These are phyloP conservation scores for Phytophthora pluvialis DNA, from an alignment of 352 stramenopile species.

Conservation along the genomic window DNA sequence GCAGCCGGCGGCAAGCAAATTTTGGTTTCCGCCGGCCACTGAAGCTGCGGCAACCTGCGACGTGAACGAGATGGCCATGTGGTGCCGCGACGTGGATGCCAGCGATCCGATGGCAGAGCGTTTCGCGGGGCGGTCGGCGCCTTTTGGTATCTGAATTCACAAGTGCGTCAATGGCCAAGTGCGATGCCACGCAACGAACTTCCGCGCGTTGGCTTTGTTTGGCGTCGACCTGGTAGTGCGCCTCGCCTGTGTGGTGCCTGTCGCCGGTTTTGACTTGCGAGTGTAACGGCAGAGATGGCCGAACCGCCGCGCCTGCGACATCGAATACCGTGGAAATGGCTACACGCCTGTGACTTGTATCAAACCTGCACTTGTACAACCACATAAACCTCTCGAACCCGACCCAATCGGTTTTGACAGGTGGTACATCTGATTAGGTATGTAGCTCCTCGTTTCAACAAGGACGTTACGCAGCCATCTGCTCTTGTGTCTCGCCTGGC, in stretches of 20 bases:
- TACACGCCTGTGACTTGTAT: background rate
- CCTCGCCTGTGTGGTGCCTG: slow-evolving; percentile 5
- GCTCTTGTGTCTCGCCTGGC: background rate
- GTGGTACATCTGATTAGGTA: slow-evolving; percentile 29
- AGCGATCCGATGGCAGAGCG: slow-evolving; percentile 3
- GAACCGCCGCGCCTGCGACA: background rate
- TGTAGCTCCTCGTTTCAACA: background rate
- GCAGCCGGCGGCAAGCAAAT: slow-evolving; percentile 11
- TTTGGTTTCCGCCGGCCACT: slow-evolving; percentile 11
- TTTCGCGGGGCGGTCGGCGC: background rate
- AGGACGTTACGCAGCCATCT: slow-evolving; percentile 19
- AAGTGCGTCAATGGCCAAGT: too few relatives aligned
- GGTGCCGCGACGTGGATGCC: slow-evolving; percentile 19
- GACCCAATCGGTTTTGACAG: background rate
- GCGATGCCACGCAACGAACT: background rate
- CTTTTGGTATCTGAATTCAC: background rate
- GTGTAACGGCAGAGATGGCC: slow-evolving; percentile 27
- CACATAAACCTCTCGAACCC: background rate
- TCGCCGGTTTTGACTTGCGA: slow-evolving; percentile 21
- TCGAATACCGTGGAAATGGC: background rate
- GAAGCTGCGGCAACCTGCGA: slow-evolving; percentile 24
- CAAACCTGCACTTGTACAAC: background rate
- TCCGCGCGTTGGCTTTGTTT: slow-evolving; percentile 14
- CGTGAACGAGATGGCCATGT: slow-evolving; percentile 17
- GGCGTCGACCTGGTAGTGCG: slow-evolving; percentile 13